Evolutionary conservation across 2,329 filamentous ascomycete genomes (phyloP), one percentile per base, ranked within the genome.

Genomic region (Botrytis byssoidea): DNA sequence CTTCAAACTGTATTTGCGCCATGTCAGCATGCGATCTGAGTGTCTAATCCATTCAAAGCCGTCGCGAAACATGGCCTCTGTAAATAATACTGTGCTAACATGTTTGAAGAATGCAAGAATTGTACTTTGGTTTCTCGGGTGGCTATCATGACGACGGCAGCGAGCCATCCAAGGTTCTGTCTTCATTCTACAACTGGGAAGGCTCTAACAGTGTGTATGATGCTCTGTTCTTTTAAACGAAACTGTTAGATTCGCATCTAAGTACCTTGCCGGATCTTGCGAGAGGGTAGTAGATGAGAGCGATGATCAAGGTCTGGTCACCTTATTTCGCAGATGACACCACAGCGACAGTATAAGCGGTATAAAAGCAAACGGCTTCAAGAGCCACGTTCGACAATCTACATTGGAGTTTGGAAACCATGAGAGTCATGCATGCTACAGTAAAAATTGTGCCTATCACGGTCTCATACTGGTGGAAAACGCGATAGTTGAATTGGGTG

Each of bases 371-470:
- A 20, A 20, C 9, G 20, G 2, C 0, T 89, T 92, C 78, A 88
- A 89, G 79, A 89, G 87, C 0, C 82, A 83, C 6, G 83, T 87
- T 5, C 83, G 90, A 12, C 79, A 85, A 51, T 79, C 87, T 20
- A 80, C 91, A 7, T 82, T 91, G 4, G 87, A 86, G 0, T 79
- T 83, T 3, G 68, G 77, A 60, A 74, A 79, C 65, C 71, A 71
- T 40, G 70, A 48, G 57, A 72, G 72, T 4, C 61, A 77, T 65
- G 74, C 78, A 12, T 79, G 82, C 1, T 91, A 89, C 78, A 86
- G 85, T 0, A 83, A 86, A 48, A 89, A 90, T 75, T 88, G 88
- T 80, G 90, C 88, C 48, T 92, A 90, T 80, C 85, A 90, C 9
- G 87, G 87, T 0, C 80, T 92, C 3, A 83, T 91, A 2, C 88